phyloP scores from a whole-genome alignment of 805 yeast genomes.

The Suhomyces prunicola region DNA sequence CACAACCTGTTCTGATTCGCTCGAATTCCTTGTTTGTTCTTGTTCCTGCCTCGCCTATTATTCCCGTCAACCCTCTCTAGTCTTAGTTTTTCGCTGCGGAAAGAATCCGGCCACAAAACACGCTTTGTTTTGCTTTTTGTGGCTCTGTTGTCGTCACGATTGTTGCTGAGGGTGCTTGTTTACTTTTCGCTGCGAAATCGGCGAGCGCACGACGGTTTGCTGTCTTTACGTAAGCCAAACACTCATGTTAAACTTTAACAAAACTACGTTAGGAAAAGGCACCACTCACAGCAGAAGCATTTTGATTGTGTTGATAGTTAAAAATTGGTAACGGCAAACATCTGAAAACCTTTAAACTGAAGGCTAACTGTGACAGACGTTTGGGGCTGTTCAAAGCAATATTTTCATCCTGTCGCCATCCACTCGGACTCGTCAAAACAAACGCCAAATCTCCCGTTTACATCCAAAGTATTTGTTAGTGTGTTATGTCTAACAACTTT shows the following conservation, averaged over 20 bases:
- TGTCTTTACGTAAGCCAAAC: not conserved
- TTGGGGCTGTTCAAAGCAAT: not conserved
- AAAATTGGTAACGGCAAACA: not conserved
- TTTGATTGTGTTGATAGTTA: not conserved
- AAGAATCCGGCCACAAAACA: not conserved
- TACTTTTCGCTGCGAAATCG: not conserved
- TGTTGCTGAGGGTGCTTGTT: not conserved
- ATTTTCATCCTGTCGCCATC: not conserved
- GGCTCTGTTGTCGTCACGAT: not conserved
- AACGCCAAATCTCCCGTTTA: not conserved
- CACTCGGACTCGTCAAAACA: not conserved
- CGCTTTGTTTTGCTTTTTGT: not conserved
- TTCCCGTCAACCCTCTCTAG: not conserved
- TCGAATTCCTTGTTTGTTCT: not conserved
- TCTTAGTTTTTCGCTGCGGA: not conserved
- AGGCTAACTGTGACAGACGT: not conserved
- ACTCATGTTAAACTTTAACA: not conserved
- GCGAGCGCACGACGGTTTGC: not conserved
- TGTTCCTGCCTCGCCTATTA: not conserved
- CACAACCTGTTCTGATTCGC: not conserved
- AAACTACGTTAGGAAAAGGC: not conserved
- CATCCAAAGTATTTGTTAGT: not conserved
- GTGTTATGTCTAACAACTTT: conserved; percentile 26
- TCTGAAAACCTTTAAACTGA: not conserved
- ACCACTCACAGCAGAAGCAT: not conserved